These are phyloP conservation scores for Pterocarpus santalinus DNA, from an alignment of 306 rosid genomes.

Conservation along the genomic window DNA sequence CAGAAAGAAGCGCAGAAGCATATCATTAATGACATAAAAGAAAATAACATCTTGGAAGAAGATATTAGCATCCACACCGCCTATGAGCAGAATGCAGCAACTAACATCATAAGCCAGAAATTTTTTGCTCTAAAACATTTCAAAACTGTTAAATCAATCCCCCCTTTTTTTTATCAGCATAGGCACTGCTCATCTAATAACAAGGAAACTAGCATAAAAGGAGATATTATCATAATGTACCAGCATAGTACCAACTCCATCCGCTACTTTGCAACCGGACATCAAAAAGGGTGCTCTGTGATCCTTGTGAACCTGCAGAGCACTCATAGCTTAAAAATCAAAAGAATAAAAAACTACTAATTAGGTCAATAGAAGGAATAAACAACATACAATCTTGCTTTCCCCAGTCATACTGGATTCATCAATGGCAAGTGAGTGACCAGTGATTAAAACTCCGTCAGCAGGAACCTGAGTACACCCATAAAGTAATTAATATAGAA, in stretches of 20 bases:
- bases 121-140: slow-evolving; percentile 2
- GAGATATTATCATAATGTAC: slow-evolving; percentile 50
- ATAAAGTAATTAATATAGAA: slow-evolving; percentile 13
- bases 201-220: slow-evolving; percentile 12
- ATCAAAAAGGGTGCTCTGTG: slow-evolving; percentile 80
- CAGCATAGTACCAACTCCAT: slow-evolving; percentile 93
- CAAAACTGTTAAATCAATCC: neutral
- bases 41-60: neutral
- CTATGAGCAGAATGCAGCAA: slow-evolving; percentile 22
- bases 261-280: slow-evolving; percentile 98
- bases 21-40: neutral
- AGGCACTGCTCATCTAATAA: slow-evolving; percentile 19
- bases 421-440: slow-evolving; percentile 92
- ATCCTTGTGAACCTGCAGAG: slow-evolving; percentile 80
- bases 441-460: slow-evolving; percentile 81
- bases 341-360: slow-evolving; percentile 21
- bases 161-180: neutral
- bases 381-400: slow-evolving; percentile 84
- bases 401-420: slow-evolving; percentile 99
- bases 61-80: slow-evolving; percentile 17
- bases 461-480: slow-evolving; percentile 76
- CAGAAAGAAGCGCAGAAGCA: neutral
- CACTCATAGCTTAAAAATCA: slow-evolving; percentile 39
- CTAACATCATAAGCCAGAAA: slow-evolving; percentile 26
- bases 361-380: slow-evolving; percentile 32